Evolutionary conservation across 345 rosid species (phyloP).

Genomic region (Euphorbia pulcherrima): DNA sequence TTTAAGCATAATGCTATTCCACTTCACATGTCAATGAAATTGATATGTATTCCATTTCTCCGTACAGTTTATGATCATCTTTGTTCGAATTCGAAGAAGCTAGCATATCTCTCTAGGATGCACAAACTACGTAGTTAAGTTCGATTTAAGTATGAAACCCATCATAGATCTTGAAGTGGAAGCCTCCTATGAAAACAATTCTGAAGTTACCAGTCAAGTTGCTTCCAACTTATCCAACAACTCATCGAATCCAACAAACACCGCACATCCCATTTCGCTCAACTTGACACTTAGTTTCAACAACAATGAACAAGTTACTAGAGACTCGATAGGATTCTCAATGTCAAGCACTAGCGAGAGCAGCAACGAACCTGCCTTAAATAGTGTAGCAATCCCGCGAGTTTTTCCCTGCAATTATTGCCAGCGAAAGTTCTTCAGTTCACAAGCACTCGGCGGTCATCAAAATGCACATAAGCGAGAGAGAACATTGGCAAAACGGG

Average conservation of each 20-base stretch:
- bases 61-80: constrained; percentile 22
- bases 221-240: constrained; percentile 55
- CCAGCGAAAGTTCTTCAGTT: constrained; percentile 26
- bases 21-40: not conserved
- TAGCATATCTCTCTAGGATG: constrained; percentile 4
- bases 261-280: constrained; percentile 14
- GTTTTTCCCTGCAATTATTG: constrained; percentile 27
- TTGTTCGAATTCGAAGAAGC: no score
- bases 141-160: constrained; percentile 42
- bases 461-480: constrained; percentile 30
- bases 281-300: constrained; percentile 21
- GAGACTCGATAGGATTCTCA: constrained; percentile 37
- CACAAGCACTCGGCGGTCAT: constrained; percentile 30
- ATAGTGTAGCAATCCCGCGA: constrained; percentile 21
- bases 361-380: constrained; percentile 46
- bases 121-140: not conserved
- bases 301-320: constrained; percentile 6
- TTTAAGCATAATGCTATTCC: no score
- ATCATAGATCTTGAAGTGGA: constrained; percentile 53
- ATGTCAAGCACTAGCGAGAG: constrained; percentile 61
- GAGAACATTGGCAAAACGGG: constrained; percentile 26
- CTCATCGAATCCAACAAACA: constrained; percentile 19
- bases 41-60: no score
- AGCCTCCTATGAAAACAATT: constrained; percentile 45
- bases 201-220: no score